A percentile compares a stretch with the other conserved stretches of the same genome.
Evolutionary conservation across 2,329 filamentous ascomycete genomes (phyloP).

Genomic region (Aureobasidium sp.): DNA sequence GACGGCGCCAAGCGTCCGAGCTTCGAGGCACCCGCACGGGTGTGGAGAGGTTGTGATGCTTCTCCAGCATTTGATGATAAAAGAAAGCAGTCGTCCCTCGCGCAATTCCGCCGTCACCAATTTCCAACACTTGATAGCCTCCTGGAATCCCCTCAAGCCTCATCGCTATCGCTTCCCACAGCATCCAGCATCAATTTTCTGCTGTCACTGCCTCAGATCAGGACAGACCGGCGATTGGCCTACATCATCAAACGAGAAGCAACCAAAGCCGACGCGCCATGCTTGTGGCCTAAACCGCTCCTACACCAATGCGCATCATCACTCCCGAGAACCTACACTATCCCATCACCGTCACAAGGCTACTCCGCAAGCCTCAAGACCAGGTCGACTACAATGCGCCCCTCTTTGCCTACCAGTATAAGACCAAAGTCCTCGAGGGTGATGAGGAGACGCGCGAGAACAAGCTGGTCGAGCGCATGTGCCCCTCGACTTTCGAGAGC

Average conservation of each 20-base stretch:
- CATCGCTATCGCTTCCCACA: not conserved
- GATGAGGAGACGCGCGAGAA: slow-evolving; percentile 65
- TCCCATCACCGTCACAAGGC: slow-evolving; percentile 83
- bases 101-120: not conserved
- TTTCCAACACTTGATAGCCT: not conserved
- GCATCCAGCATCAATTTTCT: not conserved
- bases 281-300: slow-evolving; percentile 4
- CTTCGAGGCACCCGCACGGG: not conserved
- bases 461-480: slow-evolving; percentile 59
- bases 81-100: not conserved
- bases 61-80: slow-evolving; percentile 5
- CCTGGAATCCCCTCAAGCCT: not conserved
- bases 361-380: slow-evolving; percentile 71
- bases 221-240: not conserved
- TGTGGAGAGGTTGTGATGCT: not conserved
- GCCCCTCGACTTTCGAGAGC: slow-evolving; percentile 73
- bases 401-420: slow-evolving; percentile 82
- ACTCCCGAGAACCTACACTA: slow-evolving; percentile 62
- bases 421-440: slow-evolving; percentile 60
- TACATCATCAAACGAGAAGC: not conserved
- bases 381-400: slow-evolving; percentile 66
- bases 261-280: slow-evolving; percentile 8
- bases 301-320: slow-evolving; percentile 39
- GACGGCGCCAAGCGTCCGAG: not conserved
- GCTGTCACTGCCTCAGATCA: not conserved